phyloP scores from a whole-genome alignment of 306 rosid genomes.

The Dalbergia cultrata region DNA sequence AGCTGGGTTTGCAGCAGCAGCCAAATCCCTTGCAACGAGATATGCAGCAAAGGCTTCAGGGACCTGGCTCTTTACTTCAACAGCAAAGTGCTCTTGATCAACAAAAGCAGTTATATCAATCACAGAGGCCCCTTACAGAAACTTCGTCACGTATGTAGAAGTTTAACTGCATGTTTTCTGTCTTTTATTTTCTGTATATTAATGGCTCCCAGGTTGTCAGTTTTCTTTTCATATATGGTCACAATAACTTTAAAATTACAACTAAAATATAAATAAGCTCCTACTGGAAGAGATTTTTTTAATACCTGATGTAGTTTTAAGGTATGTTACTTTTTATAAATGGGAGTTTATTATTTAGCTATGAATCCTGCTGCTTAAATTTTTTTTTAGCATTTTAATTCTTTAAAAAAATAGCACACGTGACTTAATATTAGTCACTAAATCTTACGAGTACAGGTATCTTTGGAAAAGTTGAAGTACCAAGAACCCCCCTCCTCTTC shows the following conservation, averaged over 20 bases:
- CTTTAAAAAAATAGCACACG: no score
- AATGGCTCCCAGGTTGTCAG: slow-evolving; percentile 20
- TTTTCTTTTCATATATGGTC: neutral
- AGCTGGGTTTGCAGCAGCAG: slow-evolving; percentile 84
- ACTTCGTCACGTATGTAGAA: slow-evolving; percentile 80
- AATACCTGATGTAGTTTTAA: no score
- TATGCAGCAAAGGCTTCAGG: slow-evolving; percentile 89
- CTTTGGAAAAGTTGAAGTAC: no score
- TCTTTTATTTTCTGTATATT: slow-evolving; percentile 20
- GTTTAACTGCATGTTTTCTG: slow-evolving; percentile 31
- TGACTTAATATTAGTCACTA: no score
- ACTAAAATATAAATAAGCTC: neutral
- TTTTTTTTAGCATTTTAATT: no score
- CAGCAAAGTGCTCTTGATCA: slow-evolving; percentile 80
- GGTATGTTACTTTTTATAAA: no score
- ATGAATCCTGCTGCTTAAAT: no score
- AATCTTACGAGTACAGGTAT: no score
- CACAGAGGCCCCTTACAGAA: slow-evolving; percentile 84
- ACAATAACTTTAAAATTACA: neutral
- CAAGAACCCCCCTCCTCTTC: neutral
- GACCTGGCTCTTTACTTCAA: slow-evolving; percentile 79
- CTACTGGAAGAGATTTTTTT: no score
- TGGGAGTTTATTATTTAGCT: no score
- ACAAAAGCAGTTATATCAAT: slow-evolving; percentile 87
- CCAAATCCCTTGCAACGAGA: slow-evolving; percentile 80